Evolutionary conservation across 352 stramenopile species (phyloP).

Genomic region (Saprolegnia diclina): DNA sequence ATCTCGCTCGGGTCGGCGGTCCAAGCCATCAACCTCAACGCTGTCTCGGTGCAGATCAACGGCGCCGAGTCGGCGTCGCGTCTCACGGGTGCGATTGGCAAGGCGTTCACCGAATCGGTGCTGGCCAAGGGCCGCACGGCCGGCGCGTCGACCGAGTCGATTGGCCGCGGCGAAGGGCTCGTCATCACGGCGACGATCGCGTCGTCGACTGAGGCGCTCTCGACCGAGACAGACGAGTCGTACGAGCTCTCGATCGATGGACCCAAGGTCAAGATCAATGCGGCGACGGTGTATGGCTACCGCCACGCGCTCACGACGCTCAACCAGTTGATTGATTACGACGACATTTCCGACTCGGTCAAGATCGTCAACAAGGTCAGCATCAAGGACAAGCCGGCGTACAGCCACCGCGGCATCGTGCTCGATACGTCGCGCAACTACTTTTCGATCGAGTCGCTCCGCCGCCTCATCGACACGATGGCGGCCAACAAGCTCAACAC

Average conservation of each 20-base stretch:
- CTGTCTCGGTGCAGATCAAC: not conserved
- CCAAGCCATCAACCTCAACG: not conserved
- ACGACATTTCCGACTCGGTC: conserved; percentile 14
- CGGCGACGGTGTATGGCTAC: conserved; percentile 18
- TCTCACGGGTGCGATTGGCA: not conserved
- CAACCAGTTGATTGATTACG: conserved; percentile 23
- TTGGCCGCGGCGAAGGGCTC: not conserved
- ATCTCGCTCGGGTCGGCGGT: not conserved
- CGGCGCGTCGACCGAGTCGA: not conserved
- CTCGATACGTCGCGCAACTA: conserved; percentile 26
- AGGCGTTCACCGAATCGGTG: not conserved
- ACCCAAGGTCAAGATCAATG: conserved; percentile 9
- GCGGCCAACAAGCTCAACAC: conserved; percentile 27
- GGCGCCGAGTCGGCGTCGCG: not conserved
- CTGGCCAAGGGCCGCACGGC: not conserved
- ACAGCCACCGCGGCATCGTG: conserved; percentile 11
- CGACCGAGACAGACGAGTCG: conserved; percentile 22
- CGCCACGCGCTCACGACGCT: conserved; percentile 25
- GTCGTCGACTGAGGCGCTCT: conserved; percentile 3
- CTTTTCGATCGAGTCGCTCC: conserved; percentile 17
- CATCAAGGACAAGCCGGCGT: conserved; percentile 16
- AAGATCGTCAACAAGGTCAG: conserved; percentile 7
- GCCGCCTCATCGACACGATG: conserved; percentile 13
- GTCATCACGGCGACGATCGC: conserved; percentile 2
- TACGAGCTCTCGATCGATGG: conserved; percentile 20